Percentiles rank a stretch among this genome's conserved stretches.
Evolutionary conservation across 441 rosid species (phyloP).

Genomic region (Pelargonium cotyledonis): DNA sequence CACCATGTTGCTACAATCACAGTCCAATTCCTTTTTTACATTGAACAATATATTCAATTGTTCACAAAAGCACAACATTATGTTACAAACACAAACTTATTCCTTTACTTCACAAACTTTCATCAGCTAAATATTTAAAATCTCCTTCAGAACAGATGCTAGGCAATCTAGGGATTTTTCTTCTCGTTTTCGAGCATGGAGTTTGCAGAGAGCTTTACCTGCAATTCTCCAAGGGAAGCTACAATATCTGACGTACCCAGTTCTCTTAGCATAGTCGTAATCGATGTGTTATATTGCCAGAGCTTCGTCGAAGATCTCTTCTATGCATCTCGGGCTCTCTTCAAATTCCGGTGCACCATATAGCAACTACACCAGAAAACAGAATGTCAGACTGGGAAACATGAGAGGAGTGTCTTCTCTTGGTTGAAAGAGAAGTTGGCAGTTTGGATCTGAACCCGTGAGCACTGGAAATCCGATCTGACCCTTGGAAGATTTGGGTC

Average conservation of each 20-base stretch:
- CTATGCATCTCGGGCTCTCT: constrained; percentile 29
- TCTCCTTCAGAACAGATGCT: constrained; percentile 34
- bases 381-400: not conserved
- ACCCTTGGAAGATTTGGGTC: not conserved
- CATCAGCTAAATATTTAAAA: constrained; percentile 9
- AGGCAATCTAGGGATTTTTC: constrained; percentile 23
- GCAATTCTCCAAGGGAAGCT: constrained; percentile 66
- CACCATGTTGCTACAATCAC: no score
- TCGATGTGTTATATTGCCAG: constrained; percentile 42
- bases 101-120: no score
- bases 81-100: no score
- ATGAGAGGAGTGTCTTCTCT: not conserved
- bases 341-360: constrained; percentile 50
- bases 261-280: constrained; percentile 33
- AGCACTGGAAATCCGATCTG: no score
- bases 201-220: constrained; percentile 47
- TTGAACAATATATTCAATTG: no score
- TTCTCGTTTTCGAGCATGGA: constrained; percentile 21
- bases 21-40: no score
- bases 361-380: constrained; percentile 30
- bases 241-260: constrained; percentile 14
- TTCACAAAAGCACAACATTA: no score
- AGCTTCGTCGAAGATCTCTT: constrained; percentile 46
- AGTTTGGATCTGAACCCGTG: not conserved
- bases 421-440: no score